Percentiles rank a stretch among this genome's conserved stretches.
These are phyloP conservation scores for Piromyces finnis DNA, from an alignment of 192 early-diverging fungal species.

Conservation along the genomic window DNA sequence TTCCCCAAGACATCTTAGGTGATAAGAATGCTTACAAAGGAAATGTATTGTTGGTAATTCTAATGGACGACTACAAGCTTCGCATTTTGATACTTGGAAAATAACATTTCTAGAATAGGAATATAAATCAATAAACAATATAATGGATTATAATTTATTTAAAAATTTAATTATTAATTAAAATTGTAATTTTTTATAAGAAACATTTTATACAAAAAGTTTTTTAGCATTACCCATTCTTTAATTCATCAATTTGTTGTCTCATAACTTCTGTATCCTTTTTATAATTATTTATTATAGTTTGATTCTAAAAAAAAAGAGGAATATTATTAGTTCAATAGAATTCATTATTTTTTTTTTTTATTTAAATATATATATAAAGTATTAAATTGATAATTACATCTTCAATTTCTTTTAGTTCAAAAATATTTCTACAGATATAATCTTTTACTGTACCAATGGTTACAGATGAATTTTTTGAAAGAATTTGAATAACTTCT, in stretches of 20 bases:
- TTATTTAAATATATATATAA: no score
- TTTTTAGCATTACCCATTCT: slow-evolving; percentile 48
- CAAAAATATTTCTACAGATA: slow-evolving; percentile 55
- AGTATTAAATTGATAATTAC: not conserved
- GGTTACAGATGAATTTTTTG: slow-evolving; percentile 59
- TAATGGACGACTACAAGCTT: slow-evolving; percentile 47
- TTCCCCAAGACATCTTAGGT: slow-evolving; percentile 59
- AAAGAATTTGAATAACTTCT: slow-evolving; percentile 73
- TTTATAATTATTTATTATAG: slow-evolving; percentile 52
- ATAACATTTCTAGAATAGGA: slow-evolving; percentile 2
- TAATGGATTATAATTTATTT: no score
- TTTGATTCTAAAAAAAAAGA: slow-evolving; percentile 17
- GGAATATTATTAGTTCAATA: no score
- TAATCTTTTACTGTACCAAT: slow-evolving; percentile 75
- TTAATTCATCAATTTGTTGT: slow-evolving; percentile 66
- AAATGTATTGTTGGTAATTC: slow-evolving; percentile 88
- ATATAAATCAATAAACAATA: slow-evolving; percentile 16
- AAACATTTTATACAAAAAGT: no score
- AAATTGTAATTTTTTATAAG: no score
- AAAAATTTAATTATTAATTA: no score
- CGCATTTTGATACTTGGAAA: slow-evolving; percentile 8
- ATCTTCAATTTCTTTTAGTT: slow-evolving; percentile 42
- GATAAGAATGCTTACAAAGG: slow-evolving; percentile 87
- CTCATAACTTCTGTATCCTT: slow-evolving; percentile 61
- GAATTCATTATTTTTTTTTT: not conserved